Evolutionary conservation across 2,329 filamentous ascomycete genomes (phyloP), one percentile per base, ranked within the genome.

Genomic region (Catunica adiposa): DNA sequence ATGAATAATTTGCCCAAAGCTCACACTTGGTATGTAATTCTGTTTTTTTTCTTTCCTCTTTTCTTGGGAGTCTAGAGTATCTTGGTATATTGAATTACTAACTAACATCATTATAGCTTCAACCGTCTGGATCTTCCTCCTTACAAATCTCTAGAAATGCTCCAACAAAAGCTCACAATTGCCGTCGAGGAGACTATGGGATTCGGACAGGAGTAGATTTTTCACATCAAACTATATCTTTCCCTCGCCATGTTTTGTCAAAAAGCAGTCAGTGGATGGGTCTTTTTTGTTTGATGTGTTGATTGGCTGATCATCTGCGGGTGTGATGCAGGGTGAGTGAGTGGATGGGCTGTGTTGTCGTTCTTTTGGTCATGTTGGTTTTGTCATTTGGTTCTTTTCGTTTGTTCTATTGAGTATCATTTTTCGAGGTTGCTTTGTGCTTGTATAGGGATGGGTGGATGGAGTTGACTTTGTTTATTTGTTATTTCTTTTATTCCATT

Each of bases 161-260:
- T 98, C 62, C 84, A 90, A 66, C 75, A 83, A 65, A 98, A 98
- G 72, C 75, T 98, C 63, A 92, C 89, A 5, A 94, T 95, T 70
- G 92, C 92, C 25, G 92, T 98, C 56, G 92, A 98, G 71, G 92
- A 98, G 73, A 98, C 92, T 0, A 89, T 98, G 75, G 92, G 92
- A 60, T 98, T 98, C 67, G 92, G 92, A 61, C 92, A 98, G 73
- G 92, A 98, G 73, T 98, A 34, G 11, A 34, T 5, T 5, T 5
- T 34, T n/a, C 11, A 34, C 11, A 34, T 34, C n/a, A n/a, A n/a
- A 11, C 29, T 34, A 34, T 34, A 5, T 34, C 29, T 34, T 34
- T 5, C 5, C 44, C 6, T 15, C 17, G 17, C 17, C n/a, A n/a
- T 42, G 17, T 42, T 15, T 20, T 42, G 6, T 20, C 38, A 42